Conservation (phyloP, 805 yeast species). For the Kodamaea kaohsiungensis region DNA sequence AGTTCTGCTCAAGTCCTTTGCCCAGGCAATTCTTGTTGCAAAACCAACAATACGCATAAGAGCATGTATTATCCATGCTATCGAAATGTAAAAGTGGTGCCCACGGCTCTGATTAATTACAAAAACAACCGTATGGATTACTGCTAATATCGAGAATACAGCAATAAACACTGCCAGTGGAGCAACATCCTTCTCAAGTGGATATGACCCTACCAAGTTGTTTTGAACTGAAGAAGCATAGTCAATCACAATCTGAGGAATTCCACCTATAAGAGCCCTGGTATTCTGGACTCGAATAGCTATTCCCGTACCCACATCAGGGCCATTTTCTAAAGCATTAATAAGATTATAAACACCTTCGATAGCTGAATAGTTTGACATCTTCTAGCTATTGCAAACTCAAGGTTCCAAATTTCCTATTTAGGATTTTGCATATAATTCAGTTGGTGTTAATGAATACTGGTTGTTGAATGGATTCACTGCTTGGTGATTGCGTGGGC, state of each 20-base stretch:
- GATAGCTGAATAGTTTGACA: constrained; percentile 10
- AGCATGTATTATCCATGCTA: constrained; percentile 14
- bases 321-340: constrained; percentile 33
- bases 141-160: constrained; percentile 9
- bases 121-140: constrained; percentile 13
- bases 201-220: constrained; percentile 17
- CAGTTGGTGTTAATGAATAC: background rate
- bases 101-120: constrained; percentile 14
- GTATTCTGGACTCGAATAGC: constrained; percentile 1
- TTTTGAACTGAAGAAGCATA: constrained; percentile 11
- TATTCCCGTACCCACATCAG: constrained; percentile 56
- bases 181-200: constrained; percentile 12
- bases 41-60: constrained; percentile 14
- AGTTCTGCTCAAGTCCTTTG: constrained; percentile 5
- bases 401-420: background rate
- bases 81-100: constrained; percentile 17
- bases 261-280: background rate
- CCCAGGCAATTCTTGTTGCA: constrained; percentile 15
- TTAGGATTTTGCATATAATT: background rate
- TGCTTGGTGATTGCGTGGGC: no score
- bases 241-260: constrained; percentile 7
- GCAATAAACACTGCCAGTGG: constrained; percentile 15
- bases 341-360: constrained; percentile 16
- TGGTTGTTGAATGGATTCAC: background rate
- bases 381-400: background rate